Evolutionary conservation across 2,329 filamentous ascomycete genomes (phyloP).

Genomic region (Chalaropsis thielavioides): DNA sequence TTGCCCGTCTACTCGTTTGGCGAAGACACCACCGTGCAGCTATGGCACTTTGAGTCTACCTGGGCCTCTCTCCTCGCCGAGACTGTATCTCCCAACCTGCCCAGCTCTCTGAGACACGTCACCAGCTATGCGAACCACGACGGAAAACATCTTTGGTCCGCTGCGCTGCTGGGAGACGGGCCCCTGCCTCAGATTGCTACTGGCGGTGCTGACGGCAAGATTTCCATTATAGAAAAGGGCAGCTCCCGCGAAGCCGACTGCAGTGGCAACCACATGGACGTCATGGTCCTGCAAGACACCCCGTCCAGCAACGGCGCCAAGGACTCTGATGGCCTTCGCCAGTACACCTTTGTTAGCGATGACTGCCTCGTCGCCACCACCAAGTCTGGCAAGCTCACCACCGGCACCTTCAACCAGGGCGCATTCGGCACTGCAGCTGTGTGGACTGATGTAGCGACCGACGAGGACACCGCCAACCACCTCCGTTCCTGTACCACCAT

Average conservation of each 20-base stretch:
- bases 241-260: neutral
- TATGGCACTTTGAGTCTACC: slow-evolving; percentile 43
- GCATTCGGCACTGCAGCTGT: slow-evolving; percentile 22
- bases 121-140: slow-evolving; percentile 50
- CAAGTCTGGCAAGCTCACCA: slow-evolving; percentile 37
- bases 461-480: slow-evolving; percentile 25
- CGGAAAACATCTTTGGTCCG: slow-evolving; percentile 87
- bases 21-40: slow-evolving; percentile 65
- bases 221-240: slow-evolving; percentile 33
- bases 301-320: slow-evolving; percentile 5
- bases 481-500: slow-evolving; percentile 36
- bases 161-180: slow-evolving; percentile 30
- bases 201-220: slow-evolving; percentile 72
- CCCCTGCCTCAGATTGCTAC: slow-evolving; percentile 41
- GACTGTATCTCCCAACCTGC: neutral
- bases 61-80: neutral
- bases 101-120: slow-evolving; percentile 33
- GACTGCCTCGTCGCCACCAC: slow-evolving; percentile 41
- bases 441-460: slow-evolving; percentile 32
- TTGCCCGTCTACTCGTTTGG: slow-evolving; percentile 61
- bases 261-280: slow-evolving; percentile 14
- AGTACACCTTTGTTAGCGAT: slow-evolving; percentile 48
- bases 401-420: slow-evolving; percentile 33
- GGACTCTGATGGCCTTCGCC: slow-evolving; percentile 34
- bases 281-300: slow-evolving; percentile 10